phyloP scores from a whole-genome alignment of 73 alveolate species.

The Tetrahymena thermophila region DNA sequence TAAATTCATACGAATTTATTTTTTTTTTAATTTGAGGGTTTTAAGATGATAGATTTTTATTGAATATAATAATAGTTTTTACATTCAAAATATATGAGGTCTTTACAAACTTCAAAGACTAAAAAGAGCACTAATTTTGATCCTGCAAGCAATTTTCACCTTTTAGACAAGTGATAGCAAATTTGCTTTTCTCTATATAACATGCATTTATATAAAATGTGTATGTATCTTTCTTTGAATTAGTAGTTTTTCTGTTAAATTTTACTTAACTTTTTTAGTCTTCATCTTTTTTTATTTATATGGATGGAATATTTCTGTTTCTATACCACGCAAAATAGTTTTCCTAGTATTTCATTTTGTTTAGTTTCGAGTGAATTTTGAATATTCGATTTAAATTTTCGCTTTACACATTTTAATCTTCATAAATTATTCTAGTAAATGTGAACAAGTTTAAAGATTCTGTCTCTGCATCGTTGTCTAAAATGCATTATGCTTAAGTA shows the following conservation, averaged over 20 bases:
- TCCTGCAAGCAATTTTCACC: not conserved
- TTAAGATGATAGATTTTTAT: not conserved
- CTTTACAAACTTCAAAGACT: not conserved
- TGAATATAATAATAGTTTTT: not conserved
- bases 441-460: not conserved
- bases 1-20: not conserved
- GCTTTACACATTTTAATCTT: not conserved
- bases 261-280: not conserved
- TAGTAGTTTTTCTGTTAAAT: not conserved
- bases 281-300: not conserved
- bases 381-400: not conserved
- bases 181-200: not conserved
- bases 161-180: not conserved
- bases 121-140: not conserved
- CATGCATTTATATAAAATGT: not conserved
- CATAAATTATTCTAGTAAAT: not conserved
- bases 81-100: not conserved
- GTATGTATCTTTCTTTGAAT: not conserved
- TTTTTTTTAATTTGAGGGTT: not conserved
- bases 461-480: not conserved
- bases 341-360: not conserved
- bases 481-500: not conserved
- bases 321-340: not conserved
- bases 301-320: not conserved
- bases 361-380: not conserved